phyloP scores from a whole-genome alignment of 129 eudicot species.

The Logfia minima region DNA sequence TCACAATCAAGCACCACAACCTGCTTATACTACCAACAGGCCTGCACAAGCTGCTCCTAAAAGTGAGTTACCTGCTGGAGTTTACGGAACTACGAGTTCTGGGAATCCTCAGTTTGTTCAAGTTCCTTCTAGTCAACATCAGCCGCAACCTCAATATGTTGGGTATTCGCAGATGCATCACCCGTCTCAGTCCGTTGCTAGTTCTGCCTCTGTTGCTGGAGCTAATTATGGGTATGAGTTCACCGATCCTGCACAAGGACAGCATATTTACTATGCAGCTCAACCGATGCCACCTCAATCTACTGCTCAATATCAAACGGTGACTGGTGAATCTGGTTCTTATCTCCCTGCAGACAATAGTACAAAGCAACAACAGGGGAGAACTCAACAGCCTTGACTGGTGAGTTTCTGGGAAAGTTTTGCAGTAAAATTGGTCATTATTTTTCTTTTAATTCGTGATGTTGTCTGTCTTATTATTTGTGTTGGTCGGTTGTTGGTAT shows the following conservation, averaged over 20 bases:
- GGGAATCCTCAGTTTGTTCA: conserved; percentile 55
- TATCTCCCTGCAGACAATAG: conserved; percentile 57
- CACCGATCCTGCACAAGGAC: conserved; percentile 64
- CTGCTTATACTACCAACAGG: conserved; percentile 43
- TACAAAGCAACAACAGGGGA: conserved; percentile 56
- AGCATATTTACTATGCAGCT: conserved; percentile 64
- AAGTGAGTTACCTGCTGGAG: conserved; percentile 51
- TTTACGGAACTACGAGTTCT: conserved; percentile 51
- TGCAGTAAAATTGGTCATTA: conserved; percentile 46
- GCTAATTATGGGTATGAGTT: conserved; percentile 66
- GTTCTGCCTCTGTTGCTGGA: conserved; percentile 43
- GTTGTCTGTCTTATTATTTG: conserved; percentile 33
- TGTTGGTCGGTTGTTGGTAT: conserved; percentile 60
- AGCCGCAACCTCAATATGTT: conserved; percentile 54
- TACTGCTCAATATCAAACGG: conserved; percentile 76
- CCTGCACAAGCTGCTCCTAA: conserved; percentile 48
- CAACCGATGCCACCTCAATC: conserved; percentile 59
- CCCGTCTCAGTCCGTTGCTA: conserved; percentile 59
- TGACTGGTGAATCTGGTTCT: conserved; percentile 55
- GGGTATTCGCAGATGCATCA: conserved; percentile 71
- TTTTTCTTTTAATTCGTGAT: conserved; percentile 30
- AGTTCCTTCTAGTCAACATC: conserved; percentile 60
- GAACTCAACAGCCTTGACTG: conserved; percentile 51
- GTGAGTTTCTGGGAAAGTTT: conserved; percentile 47
- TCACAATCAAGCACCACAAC: conserved; percentile 43